Evolutionary conservation across 2,329 filamentous ascomycete genomes (phyloP).

Genomic region (Verticillium nonalfalfae): DNA sequence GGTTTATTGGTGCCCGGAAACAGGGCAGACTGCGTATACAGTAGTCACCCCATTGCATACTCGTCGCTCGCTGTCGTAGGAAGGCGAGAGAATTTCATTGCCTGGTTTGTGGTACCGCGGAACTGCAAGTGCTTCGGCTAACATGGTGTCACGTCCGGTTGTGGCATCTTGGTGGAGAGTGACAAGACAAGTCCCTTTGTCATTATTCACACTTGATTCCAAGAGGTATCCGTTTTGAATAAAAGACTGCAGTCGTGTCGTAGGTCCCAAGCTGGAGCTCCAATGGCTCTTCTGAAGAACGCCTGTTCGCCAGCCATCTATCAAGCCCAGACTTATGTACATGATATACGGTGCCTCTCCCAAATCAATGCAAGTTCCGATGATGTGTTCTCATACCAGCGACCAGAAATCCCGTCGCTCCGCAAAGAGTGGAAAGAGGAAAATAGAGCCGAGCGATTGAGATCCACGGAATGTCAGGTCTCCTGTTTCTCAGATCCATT

Average conservation of each 20-base stretch:
- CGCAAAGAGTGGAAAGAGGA: neutral
- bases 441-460: neutral
- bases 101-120: no score
- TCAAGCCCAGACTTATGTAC: neutral
- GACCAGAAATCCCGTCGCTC: neutral
- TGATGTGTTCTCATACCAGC: neutral
- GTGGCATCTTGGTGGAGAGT: no score
- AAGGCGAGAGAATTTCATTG: no score
- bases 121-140: no score
- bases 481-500: neutral
- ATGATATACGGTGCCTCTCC: neutral
- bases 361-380: neutral
- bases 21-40: no score
- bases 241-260: neutral
- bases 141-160: no score
- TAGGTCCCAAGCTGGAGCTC: neutral
- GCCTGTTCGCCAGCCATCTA: neutral
- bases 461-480: neutral
- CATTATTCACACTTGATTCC: neutral
- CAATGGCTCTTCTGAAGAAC: neutral
- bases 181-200: no score
- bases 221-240: neutral
- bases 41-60: no score
- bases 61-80: no score
- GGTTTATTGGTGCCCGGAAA: no score